Base-by-base conservation (phyloP, 2,329 filamentous ascomycete genomes). In the Cercospora sp. region DNA sequence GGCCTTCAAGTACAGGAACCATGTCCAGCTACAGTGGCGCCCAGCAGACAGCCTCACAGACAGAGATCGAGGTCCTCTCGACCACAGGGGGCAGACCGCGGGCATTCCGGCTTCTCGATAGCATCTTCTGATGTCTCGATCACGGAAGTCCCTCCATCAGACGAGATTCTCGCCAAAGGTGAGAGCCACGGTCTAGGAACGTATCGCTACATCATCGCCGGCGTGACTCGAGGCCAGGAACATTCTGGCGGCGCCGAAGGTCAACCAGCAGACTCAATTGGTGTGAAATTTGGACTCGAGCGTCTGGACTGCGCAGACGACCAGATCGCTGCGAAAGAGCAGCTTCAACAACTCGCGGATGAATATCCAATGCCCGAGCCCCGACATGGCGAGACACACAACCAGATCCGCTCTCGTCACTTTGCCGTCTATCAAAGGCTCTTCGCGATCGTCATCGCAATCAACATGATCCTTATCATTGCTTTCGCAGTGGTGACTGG, bases 351-450 rank as follows among this genome's bases (percentile, higher is more conserved):
- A 5, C 58, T 76, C 13, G 63, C 69, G 32, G 62, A 63, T 5
- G 55, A 64, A 18, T 61, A 73, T 49, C 74, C 75, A 1, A 53
- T 78, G 32, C 75, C 75, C 21, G 49, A 43, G 24, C 66, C 71
- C 13, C 61, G 66, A 40, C 72, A 66, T 7, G 53, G 49, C 49
- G 61, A 65, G 57, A 61, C 67, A 43, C 75, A 71, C 71, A 71
- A 71, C 61, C 72, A 72, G 57, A 51, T 74, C 1, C 72, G 74
- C 40, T 74, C 74, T 74, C 81, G 62, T n/a, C 67, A 72, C 62
- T 72, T 78, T 64, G 75, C 70, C 13, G 70, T 70, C 10, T 80
- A 80, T 61, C 74, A 76, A 9, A 70, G 77, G 26, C 69, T 79
- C 5, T 77, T 78, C 67, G 65, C 71, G 2, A 9, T 76, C 7